A percentile compares a stretch with the other conserved stretches of the same genome.
phyloP scores from a whole-genome alignment of 2,329 filamentous ascomycete species.

The Hymenoscyphus fructigenus region DNA sequence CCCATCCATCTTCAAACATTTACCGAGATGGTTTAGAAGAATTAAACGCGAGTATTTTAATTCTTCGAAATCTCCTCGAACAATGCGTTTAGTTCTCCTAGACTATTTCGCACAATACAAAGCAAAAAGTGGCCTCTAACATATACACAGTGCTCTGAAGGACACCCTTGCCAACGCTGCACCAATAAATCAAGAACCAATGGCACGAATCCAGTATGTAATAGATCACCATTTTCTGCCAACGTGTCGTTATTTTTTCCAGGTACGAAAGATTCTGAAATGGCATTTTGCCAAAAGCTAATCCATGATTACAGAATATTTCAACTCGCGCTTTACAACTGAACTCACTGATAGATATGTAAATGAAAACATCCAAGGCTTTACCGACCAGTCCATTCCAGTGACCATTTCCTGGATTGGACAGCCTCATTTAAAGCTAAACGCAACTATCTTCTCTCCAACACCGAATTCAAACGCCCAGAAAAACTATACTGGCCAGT shows the following conservation, averaged over 20 bases:
- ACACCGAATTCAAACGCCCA: conserved; percentile 9
- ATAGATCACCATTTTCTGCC: conserved; percentile 17
- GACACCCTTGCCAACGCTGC: conserved; percentile 21
- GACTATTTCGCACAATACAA: neutral
- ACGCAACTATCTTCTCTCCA: conserved; percentile 16
- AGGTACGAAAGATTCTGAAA: conserved; percentile 7
- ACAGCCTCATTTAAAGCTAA: conserved; percentile 7
- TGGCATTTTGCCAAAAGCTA: neutral
- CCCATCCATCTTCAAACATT: neutral
- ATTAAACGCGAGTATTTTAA: no score
- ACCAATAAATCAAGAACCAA: conserved; percentile 8
- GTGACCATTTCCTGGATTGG: conserved; percentile 17
- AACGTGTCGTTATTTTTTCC: conserved; percentile 19
- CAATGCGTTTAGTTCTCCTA: neutral
- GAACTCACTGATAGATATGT: conserved; percentile 14
- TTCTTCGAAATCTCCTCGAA: neutral
- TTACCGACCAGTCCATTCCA: conserved; percentile 5
- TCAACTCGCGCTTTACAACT: conserved; percentile 16
- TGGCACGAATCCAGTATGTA: conserved; percentile 14
- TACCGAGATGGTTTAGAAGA: no score
- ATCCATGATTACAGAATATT: neutral
- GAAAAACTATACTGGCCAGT: conserved; percentile 14
- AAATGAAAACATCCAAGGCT: conserved; percentile 11
- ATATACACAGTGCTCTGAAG: conserved; percentile 22
- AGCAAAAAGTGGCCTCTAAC: neutral